Evolutionary conservation across 257 asterid genomes (phyloP), one percentile per base, ranked within the genome.

Genomic region (Agastache rugosa): DNA sequence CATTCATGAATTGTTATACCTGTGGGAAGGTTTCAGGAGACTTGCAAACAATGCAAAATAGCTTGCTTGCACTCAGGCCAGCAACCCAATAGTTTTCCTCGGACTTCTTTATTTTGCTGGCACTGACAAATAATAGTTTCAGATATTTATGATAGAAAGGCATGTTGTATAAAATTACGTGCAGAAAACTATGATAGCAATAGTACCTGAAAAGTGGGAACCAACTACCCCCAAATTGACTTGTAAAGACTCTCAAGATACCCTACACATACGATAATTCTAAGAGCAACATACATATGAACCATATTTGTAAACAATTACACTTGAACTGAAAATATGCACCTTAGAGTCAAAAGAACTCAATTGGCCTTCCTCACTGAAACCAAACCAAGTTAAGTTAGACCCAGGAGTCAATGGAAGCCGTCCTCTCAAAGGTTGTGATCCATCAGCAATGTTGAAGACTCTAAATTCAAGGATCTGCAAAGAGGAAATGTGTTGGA

Each of bases 331-430:
- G 54, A 37, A 9, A 80, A 69, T 62, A 16, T 69, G 69, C 84
- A 95, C 99, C 97, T 91, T 89, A 41, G 99, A 90, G 84, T 95
- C 99, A 75, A 86, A 95, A 54, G 99, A 87, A 72, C 98, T 88
- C 68, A 90, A 87, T 71, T 83, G 92, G 56, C 97, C 99, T 83
- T 90, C 99, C 76, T 92, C 98, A 51, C 97, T 90, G 81, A 89
- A 92, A 73, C 99, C 99, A 69, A 95, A 83, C 99, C 99, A 95
- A 12, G 86, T 82, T 75, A 95, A 84, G 77, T 79, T 77, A 35
- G 99, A 95, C 59, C 96, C 98, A 60, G 97, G 99, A 68, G 99
- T 95, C 86, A 95, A 78, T 37, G 99, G 94, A 65, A 95, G 86
- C 31, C 87, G 80, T 54, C 94, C 98, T 83, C 87, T 81, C 53